These are phyloP conservation scores for Entomortierella chlamydospora DNA, from an alignment of 192 early-diverging fungal species.

Conservation along the genomic window DNA sequence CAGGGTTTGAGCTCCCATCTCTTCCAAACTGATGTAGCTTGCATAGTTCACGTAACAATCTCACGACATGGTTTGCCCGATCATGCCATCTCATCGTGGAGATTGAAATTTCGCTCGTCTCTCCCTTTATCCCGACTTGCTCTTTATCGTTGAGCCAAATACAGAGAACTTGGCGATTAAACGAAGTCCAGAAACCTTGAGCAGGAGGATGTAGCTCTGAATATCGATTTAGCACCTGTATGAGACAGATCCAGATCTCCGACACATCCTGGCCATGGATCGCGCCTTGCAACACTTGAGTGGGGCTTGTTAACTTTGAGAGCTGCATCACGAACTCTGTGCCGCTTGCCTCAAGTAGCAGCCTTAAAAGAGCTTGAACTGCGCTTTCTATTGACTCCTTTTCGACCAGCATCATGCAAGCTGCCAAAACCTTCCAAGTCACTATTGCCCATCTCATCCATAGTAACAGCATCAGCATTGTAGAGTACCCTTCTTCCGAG, in stretches of 20 bases:
- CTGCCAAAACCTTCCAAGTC: constrained; percentile 9
- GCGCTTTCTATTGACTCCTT: not conserved
- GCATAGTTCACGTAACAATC: constrained; percentile 13
- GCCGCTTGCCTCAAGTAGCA: not conserved
- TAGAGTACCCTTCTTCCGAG: not conserved
- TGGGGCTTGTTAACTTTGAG: not conserved
- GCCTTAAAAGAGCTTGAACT: not conserved
- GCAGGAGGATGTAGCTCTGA: not conserved
- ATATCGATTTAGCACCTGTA: constrained; percentile 16
- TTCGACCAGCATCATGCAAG: not conserved
- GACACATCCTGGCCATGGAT: constrained; percentile 23
- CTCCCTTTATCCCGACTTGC: not conserved
- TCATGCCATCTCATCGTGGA: not conserved
- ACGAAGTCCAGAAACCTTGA: constrained; percentile 18
- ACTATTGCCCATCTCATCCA: constrained; percentile 18
- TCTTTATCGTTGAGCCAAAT: constrained; percentile 1
- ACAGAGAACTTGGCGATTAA: constrained; percentile 12
- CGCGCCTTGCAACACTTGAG: not conserved
- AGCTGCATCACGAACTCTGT: constrained; percentile 4
- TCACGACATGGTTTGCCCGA: constrained; percentile 3
- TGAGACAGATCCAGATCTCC: constrained; percentile 37
- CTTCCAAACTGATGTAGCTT: constrained; percentile 35
- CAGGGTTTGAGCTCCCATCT: constrained; percentile 23
- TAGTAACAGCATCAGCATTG: not conserved
- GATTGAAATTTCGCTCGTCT: not conserved